phyloP scores from a whole-genome alignment of 441 rosid genomes.

The Gossypium schwendimanii region DNA sequence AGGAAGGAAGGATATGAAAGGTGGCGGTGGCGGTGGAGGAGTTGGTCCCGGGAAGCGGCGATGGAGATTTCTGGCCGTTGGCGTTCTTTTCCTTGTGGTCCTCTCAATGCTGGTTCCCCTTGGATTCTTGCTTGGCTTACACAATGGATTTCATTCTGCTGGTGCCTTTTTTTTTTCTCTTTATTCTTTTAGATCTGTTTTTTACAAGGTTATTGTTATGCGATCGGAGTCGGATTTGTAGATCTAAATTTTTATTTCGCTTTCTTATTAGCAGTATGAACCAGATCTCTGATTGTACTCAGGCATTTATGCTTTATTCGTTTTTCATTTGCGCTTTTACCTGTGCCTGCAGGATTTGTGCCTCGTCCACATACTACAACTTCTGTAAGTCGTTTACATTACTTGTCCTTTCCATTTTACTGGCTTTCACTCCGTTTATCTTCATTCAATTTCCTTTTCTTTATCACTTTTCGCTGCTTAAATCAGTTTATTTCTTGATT shows the following conservation, averaged over 20 bases:
- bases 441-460: neutral
- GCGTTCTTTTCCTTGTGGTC: conserved; percentile 49
- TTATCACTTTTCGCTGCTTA: neutral
- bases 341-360: conserved; percentile 5
- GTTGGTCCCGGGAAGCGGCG: conserved; percentile 48
- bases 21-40: conserved; percentile 34
- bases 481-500: neutral
- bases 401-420: conserved; percentile 6
- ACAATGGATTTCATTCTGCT: conserved; percentile 66
- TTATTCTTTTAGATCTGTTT: neutral
- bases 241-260: neutral
- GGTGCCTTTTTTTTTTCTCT: neutral
- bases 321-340: neutral
- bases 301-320: neutral
- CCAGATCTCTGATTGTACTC: neutral
- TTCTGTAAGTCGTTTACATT: conserved; percentile 39
- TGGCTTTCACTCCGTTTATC: neutral
- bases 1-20: conserved; percentile 12
- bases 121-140: conserved; percentile 78
- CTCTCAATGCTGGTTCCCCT: conserved; percentile 97
- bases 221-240: neutral
- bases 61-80: conserved; percentile 40
- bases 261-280: neutral
- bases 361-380: neutral
- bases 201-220: neutral